phyloP scores from a whole-genome alignment of 148 eudicot genomes.

The Diospyros lotus region DNA sequence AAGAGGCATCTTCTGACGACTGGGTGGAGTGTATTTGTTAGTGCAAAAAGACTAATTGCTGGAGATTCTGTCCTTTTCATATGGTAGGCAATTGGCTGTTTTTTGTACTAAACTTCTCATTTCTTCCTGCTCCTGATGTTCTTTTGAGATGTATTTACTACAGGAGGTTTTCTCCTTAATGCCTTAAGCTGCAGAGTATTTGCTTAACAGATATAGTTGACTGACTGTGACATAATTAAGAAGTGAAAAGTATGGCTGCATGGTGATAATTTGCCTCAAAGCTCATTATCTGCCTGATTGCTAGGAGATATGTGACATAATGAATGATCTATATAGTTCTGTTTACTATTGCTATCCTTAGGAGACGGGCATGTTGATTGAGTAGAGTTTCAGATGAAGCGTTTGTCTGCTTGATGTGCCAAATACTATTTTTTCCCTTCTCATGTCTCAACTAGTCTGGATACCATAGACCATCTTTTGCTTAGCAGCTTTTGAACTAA shows the following conservation, averaged over 20 bases:
- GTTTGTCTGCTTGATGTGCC: neutral
- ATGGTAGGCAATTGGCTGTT: constrained; percentile 25
- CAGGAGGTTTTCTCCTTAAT: no score
- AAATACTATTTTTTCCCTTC: neutral
- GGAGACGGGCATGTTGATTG: neutral
- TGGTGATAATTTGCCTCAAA: neutral
- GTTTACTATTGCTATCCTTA: neutral
- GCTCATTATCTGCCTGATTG: neutral
- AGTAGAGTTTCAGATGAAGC: neutral
- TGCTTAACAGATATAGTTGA: neutral
- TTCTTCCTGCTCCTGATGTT: neutral
- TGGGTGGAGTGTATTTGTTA: constrained; percentile 50
- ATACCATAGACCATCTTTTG: neutral
- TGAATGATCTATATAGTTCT: neutral
- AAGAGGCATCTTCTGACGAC: constrained; percentile 50
- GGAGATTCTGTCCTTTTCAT: constrained; percentile 50
- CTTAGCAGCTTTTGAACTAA: neutral
- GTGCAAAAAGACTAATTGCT: constrained; percentile 42
- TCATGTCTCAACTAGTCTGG: neutral
- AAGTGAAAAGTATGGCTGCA: neutral
- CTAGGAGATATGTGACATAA: neutral
- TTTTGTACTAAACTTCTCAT: neutral
- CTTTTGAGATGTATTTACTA: no score
- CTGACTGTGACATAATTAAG: neutral
- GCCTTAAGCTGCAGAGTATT: neutral